Conservation (phyloP, 2,329 filamentous ascomycete species). For the Trichophyton benhamiae region DNA sequence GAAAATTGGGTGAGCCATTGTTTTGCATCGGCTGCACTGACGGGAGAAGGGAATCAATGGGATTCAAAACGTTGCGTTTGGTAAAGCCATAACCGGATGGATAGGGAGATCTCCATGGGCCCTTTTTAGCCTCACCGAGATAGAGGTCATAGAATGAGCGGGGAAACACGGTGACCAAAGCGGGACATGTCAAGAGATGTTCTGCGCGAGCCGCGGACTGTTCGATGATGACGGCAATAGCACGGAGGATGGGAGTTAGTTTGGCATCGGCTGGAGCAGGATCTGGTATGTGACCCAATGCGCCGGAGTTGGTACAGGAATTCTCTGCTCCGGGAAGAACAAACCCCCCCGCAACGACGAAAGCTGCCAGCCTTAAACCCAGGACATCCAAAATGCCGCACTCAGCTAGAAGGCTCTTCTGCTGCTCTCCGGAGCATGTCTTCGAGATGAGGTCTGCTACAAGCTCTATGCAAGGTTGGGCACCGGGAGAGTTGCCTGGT, state of each 20-base stretch:
- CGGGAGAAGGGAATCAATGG: conserved; percentile 56
- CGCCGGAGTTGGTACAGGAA: conserved; percentile 42
- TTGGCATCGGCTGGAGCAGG: conserved; percentile 48
- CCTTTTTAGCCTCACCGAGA: conserved; percentile 32
- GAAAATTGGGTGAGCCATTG: conserved; percentile 37
- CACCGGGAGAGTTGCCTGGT: conserved; percentile 38
- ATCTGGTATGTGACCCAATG: conserved; percentile 47
- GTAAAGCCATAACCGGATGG: conserved; percentile 40
- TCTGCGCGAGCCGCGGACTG: conserved; percentile 68
- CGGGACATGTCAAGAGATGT: conserved; percentile 55
- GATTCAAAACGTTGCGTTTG: conserved; percentile 38
- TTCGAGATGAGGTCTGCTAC: conserved; percentile 42
- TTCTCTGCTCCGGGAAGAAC: conserved; percentile 54
- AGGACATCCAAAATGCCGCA: conserved; percentile 67
- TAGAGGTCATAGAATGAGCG: conserved; percentile 41
- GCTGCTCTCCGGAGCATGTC: conserved; percentile 55
- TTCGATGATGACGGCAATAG: conserved; percentile 62
- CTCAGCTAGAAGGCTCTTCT: conserved; percentile 60
- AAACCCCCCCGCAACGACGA: conserved; percentile 55
- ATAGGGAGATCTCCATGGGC: conserved; percentile 43
- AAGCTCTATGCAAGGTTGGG: conserved; percentile 39
- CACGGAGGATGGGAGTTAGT: conserved; percentile 60
- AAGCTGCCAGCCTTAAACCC: conserved; percentile 58
- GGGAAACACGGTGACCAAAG: conserved; percentile 58
- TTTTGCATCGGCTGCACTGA: conserved; percentile 26